Evolutionary conservation across 148 eudicot species (phyloP).

Genomic region (Amaranthus cruentus): DNA sequence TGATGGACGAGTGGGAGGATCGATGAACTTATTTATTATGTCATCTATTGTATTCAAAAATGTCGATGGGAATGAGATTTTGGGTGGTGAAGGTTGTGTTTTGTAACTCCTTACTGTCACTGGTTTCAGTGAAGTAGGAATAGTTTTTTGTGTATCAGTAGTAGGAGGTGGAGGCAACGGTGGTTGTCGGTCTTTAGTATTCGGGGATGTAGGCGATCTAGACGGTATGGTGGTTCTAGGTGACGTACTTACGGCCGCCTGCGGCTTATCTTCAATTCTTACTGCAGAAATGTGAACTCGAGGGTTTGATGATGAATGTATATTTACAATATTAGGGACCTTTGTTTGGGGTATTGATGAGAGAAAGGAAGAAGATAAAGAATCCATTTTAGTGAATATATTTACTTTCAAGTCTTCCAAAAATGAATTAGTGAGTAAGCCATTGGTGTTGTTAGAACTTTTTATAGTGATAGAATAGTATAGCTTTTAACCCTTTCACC

Average conservation of each 20-base stretch:
- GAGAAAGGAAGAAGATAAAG: constrained; percentile 19
- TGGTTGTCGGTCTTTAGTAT: constrained; percentile 1
- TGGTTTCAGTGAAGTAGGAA: neutral
- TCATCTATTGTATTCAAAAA: constrained; percentile 45
- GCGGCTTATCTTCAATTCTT: constrained; percentile 13
- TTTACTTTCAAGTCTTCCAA: neutral
- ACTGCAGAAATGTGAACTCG: constrained; percentile 17
- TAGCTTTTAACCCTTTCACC: neutral
- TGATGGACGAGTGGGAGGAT: constrained; percentile 48
- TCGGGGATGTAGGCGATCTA: neutral
- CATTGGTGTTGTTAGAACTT: neutral
- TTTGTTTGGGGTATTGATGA: constrained; percentile 19
- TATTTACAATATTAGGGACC: constrained; percentile 6
- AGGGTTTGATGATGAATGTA: constrained; percentile 9
- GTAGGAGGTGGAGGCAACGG: neutral
- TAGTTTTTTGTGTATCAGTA: constrained; percentile 3
- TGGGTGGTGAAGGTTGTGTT: neutral
- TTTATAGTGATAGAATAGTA: neutral
- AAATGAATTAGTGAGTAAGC: neutral
- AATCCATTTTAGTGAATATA: constrained; percentile 20
- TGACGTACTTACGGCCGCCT: neutral
- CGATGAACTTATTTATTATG: constrained; percentile 49
- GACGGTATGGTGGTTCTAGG: neutral
- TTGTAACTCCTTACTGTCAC: neutral
- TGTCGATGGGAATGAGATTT: constrained; percentile 22